phyloP scores from a whole-genome alignment of 1,284 basidiomycete species.

The Trichosporon sp. region DNA sequence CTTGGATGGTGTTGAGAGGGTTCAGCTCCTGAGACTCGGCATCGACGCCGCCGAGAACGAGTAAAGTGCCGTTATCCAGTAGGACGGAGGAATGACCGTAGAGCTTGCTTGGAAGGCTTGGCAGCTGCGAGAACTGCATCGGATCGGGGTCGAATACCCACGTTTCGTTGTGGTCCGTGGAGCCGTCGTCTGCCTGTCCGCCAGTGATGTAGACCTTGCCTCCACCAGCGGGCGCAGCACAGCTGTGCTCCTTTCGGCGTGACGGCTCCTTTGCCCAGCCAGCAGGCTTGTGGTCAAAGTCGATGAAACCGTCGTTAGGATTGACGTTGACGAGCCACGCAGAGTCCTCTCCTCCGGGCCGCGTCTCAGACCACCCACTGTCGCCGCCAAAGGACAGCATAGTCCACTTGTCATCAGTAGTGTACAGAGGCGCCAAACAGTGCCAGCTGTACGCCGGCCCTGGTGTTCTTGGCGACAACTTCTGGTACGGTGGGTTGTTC shows the following conservation, averaged over 20 bases:
- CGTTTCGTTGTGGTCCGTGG: slow-evolving; percentile 64
- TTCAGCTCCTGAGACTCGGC: slow-evolving; percentile 57
- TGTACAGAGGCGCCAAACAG: slow-evolving; percentile 68
- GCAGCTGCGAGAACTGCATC: slow-evolving; percentile 62
- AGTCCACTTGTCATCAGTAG: slow-evolving; percentile 46
- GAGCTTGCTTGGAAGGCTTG: slow-evolving; percentile 67
- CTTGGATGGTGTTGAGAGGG: slow-evolving; percentile 66
- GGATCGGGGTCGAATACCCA: slow-evolving; percentile 65
- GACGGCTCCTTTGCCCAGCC: slow-evolving; percentile 70
- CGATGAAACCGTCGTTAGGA: slow-evolving; percentile 33
- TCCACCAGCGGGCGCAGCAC: slow-evolving; percentile 58
- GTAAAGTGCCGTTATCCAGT: slow-evolving; percentile 66
- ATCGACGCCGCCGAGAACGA: slow-evolving; percentile 75
- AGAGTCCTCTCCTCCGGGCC: slow-evolving; percentile 67
- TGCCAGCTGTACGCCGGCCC: slow-evolving; percentile 75
- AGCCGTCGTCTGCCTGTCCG: slow-evolving; percentile 76
- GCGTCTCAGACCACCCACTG: slow-evolving; percentile 61
- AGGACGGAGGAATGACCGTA: slow-evolving; percentile 72
- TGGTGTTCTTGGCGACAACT: slow-evolving; percentile 45
- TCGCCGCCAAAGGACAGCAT: slow-evolving; percentile 74
- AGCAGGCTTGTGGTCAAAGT: slow-evolving; percentile 56
- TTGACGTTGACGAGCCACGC: slow-evolving; percentile 60
- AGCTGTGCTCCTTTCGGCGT: slow-evolving; percentile 71
- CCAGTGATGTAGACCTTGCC: slow-evolving; percentile 69
- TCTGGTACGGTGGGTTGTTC: slow-evolving; percentile 65